Percentiles rank a stretch among this genome's conserved stretches.
Evolutionary conservation across 192 early-diverging fungal species (phyloP).

Genomic region (Coemansia umbellata): DNA sequence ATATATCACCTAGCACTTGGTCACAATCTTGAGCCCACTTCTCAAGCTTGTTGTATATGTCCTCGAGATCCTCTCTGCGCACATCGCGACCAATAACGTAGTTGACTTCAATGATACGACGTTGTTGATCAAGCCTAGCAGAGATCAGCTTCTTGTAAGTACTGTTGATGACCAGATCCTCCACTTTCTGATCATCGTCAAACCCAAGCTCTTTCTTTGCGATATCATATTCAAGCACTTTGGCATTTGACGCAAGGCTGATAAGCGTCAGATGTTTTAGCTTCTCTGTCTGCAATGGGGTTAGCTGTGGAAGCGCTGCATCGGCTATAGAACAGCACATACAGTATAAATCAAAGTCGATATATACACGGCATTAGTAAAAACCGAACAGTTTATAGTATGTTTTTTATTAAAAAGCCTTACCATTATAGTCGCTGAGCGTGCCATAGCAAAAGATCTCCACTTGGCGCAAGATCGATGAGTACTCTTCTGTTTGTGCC

Average conservation of each 20-base stretch:
- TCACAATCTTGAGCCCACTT: conserved; percentile 32
- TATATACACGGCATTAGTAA: neutral
- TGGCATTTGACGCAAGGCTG: conserved; percentile 22
- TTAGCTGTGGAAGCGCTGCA: conserved; percentile 21
- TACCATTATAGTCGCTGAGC: conserved; percentile 27
- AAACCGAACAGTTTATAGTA: too few species aligned
- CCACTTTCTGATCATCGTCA: conserved; percentile 31
- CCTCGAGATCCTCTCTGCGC: conserved; percentile 26
- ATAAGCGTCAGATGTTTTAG: conserved; percentile 40
- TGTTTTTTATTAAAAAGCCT: too few species aligned
- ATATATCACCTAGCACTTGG: conserved; percentile 9
- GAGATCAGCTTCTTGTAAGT: conserved; percentile 38
- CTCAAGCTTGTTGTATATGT: conserved; percentile 18
- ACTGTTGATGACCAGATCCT: conserved; percentile 42
- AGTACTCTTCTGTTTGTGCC: conserved; percentile 12
- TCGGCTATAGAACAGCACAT: neutral
- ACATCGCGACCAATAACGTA: conserved; percentile 43
- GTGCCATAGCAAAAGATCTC: conserved; percentile 36
- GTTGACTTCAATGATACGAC: conserved; percentile 35
- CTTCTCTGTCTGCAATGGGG: conserved; percentile 20
- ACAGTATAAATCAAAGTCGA: neutral
- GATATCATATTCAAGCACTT: conserved; percentile 27
- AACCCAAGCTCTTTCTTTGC: conserved; percentile 32
- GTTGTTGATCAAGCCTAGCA: conserved; percentile 46
- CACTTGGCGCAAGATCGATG: conserved; percentile 21